phyloP scores from a whole-genome alignment of 2,329 filamentous ascomycete species.

The Calonectria leucothoes region DNA sequence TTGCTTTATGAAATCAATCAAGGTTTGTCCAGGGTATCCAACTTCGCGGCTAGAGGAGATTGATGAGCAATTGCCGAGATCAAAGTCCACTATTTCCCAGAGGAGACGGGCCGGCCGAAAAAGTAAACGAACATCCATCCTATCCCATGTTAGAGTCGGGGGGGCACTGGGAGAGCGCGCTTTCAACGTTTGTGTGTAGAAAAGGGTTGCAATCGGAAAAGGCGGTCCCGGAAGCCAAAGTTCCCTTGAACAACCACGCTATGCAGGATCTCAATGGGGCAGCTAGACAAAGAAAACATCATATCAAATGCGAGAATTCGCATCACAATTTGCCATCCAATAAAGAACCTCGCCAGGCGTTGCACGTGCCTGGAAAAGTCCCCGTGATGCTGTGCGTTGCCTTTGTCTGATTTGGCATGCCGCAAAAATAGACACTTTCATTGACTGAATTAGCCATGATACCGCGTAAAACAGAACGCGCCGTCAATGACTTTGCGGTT shows the following conservation, averaged over 20 bases:
- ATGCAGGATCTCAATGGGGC: background rate
- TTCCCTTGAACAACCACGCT: background rate
- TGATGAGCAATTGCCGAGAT: constrained; percentile 26
- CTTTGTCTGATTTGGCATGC: background rate
- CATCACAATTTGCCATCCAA: background rate
- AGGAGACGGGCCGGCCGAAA: background rate
- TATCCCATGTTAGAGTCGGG: background rate
- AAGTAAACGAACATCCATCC: background rate
- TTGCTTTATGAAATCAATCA: constrained; percentile 10
- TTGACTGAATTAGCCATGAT: background rate
- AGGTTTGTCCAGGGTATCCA: constrained; percentile 24
- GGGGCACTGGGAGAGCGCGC: background rate
- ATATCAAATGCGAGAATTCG: background rate
- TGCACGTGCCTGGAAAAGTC: too few relatives aligned
- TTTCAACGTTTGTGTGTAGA: background rate
- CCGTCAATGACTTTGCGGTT: constrained; percentile 17
- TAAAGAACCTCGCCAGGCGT: background rate
- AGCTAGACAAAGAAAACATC: background rate
- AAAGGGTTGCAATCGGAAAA: background rate
- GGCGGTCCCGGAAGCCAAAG: background rate
- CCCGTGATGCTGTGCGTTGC: background rate
- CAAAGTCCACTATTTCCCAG: constrained; percentile 9
- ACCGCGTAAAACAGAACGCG: constrained; percentile 11
- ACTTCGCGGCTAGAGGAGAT: constrained; percentile 17
- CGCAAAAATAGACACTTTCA: background rate